phyloP scores from a whole-genome alignment of 1,284 basidiomycete genomes.

The Trichosporon coremiiforme region DNA sequence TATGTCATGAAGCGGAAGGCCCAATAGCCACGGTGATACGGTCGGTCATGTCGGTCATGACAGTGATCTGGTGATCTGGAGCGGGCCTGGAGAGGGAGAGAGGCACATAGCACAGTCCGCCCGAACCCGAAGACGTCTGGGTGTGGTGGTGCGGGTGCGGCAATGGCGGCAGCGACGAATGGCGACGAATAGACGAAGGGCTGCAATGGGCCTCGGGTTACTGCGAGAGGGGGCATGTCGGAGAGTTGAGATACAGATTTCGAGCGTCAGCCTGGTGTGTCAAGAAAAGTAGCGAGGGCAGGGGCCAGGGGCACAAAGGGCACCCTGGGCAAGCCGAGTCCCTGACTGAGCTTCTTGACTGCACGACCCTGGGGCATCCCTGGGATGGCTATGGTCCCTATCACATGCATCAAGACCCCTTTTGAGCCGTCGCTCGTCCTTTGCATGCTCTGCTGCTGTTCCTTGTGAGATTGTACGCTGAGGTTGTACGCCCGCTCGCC shows the following conservation, averaged over 20 bases:
- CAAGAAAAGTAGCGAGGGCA: background rate
- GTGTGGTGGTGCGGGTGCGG: too few species aligned
- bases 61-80: background rate
- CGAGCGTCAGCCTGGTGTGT: conserved; percentile 8
- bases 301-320: background rate
- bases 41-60: conserved; percentile 9
- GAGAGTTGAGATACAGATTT: background rate
- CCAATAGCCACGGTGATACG: background rate
- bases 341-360: background rate
- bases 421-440: background rate
- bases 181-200: background rate
- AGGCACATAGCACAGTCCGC: conserved; percentile 8
- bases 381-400: conserved; percentile 10
- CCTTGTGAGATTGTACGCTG: too few species aligned
- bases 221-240: background rate
- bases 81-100: background rate
- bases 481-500: background rate
- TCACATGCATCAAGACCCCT: conserved; percentile 10
- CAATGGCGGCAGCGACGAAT: background rate
- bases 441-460: background rate
- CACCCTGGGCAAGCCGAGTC: conserved; percentile 3
- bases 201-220: background rate
- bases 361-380: background rate
- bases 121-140: background rate
- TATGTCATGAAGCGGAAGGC: background rate